These are phyloP conservation scores for Phytophthora macrochlamydospora DNA, from an alignment of 352 stramenopile species.

Conservation along the genomic window DNA sequence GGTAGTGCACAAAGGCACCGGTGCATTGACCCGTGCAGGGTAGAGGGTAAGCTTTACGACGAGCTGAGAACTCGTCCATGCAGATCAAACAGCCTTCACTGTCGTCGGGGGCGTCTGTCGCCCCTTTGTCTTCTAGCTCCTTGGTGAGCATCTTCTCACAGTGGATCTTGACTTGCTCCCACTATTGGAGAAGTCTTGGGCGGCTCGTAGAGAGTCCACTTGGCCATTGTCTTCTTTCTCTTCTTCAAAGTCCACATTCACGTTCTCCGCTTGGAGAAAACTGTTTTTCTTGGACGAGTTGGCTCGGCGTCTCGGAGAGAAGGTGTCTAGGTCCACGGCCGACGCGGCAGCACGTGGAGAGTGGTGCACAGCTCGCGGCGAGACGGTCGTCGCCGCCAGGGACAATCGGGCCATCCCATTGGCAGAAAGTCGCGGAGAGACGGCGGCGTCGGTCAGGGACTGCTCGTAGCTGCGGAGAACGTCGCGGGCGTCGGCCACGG, in stretches of 20 bases:
- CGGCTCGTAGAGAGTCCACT: slow-evolving; percentile 23
- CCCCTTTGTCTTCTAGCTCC: slow-evolving; percentile 34
- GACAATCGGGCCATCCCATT: slow-evolving; percentile 19
- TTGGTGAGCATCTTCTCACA: slow-evolving; percentile 31
- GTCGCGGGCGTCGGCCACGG: slow-evolving; percentile 20
- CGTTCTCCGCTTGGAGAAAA: slow-evolving; percentile 4
- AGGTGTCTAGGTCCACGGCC: slow-evolving; percentile 44
- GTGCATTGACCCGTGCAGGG: slow-evolving; percentile 81
- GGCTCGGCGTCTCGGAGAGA: slow-evolving; percentile 64
- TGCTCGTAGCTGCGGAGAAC: slow-evolving; percentile 24
- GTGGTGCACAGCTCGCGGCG: slow-evolving; percentile 66
- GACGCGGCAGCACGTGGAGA: slow-evolving; percentile 49
- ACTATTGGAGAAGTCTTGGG: slow-evolving; percentile 8
- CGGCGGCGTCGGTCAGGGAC: slow-evolving; percentile 17
- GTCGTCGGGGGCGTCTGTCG: slow-evolving; percentile 24
- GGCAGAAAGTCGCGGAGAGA: slow-evolving; percentile 21
- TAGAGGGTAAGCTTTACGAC: slow-evolving; percentile 84
- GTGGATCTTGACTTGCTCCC: slow-evolving; percentile 23
- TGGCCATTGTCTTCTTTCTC: slow-evolving; percentile 48
- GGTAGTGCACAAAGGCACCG: slow-evolving; percentile 83
- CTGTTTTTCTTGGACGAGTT: slow-evolving; percentile 19
- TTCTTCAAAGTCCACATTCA: slow-evolving; percentile 35
- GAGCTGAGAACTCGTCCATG: slow-evolving; percentile 89
- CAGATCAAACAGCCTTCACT: slow-evolving; percentile 80
- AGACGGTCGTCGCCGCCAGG: slow-evolving; percentile 13